Percentiles rank a stretch among this genome's conserved stretches.
Conservation (phyloP, 2,329 filamentous ascomycete genomes). For the Geoglossum cookeanum region DNA sequence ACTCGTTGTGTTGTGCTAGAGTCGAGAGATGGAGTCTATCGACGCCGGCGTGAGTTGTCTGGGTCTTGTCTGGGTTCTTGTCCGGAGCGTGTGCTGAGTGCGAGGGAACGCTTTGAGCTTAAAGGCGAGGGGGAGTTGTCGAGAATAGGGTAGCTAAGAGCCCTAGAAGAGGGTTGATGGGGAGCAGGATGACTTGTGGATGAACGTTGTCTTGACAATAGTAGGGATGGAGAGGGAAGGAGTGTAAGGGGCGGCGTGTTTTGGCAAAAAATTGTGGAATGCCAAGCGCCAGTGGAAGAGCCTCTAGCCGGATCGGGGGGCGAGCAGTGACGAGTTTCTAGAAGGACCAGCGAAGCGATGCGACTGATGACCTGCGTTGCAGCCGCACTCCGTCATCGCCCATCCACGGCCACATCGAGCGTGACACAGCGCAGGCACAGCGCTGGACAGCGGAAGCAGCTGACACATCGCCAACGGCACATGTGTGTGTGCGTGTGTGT, state of each 20-base stretch:
- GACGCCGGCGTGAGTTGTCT: slow-evolving; percentile 4
- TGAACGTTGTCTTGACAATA: slow-evolving; percentile 15
- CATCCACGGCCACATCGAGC: too few species aligned
- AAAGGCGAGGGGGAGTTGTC: slow-evolving; percentile 32
- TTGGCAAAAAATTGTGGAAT: slow-evolving; percentile 1
- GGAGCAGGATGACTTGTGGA: slow-evolving; percentile 6
- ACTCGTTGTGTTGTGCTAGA: background rate
- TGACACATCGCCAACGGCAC: background rate
- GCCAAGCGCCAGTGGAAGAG: background rate
- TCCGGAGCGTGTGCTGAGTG: background rate
- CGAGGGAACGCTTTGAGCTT: background rate
- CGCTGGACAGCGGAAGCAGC: background rate
- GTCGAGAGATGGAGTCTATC: slow-evolving; percentile 1
- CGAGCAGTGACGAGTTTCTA: background rate
- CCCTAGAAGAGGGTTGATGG: slow-evolving; percentile 42
- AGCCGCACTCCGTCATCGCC: background rate
- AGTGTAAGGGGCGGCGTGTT: slow-evolving; percentile 1
- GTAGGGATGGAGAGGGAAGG: slow-evolving; percentile 6
- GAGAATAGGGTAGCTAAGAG: slow-evolving; percentile 62
- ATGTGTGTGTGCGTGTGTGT: background rate
- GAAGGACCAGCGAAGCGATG: background rate
- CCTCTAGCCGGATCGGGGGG: background rate
- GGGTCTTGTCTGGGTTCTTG: background rate
- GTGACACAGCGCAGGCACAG: too few species aligned
- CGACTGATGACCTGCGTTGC: background rate